Evolutionary conservation across 139 green algal species (phyloP).

Genomic region (Pleodorina starrii): DNA sequence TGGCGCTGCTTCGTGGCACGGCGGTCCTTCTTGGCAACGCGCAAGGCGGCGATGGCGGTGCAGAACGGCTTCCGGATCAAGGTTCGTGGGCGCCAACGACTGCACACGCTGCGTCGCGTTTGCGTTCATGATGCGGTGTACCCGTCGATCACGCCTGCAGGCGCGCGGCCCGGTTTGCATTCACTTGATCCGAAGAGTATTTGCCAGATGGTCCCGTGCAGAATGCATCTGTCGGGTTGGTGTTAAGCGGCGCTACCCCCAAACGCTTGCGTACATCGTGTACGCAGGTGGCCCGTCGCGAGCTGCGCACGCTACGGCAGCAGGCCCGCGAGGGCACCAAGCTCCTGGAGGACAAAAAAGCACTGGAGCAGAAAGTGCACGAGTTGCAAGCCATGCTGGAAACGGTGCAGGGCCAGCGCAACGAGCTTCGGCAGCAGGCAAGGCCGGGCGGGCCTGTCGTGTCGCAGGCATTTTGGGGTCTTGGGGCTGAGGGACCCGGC

Average conservation of each 20-base stretch:
- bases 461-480: too few species aligned
- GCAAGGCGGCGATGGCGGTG: constrained; percentile 35
- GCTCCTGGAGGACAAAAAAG: constrained; percentile 94
- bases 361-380: constrained; percentile 80
- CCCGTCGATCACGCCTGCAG: too few species aligned
- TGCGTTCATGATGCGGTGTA: too few species aligned
- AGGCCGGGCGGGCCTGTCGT: constrained; percentile 41
- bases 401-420: constrained; percentile 86
- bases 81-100: constrained; percentile 35
- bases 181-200: too few species aligned
- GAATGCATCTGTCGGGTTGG: too few species aligned
- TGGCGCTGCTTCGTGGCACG: constrained; percentile 53
- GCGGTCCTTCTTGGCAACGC: background rate
- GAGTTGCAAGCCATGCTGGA: constrained; percentile 85
- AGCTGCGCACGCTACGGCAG: constrained; percentile 67
- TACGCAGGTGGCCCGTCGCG: constrained; percentile 56
- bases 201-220: too few species aligned
- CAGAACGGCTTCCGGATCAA: constrained; percentile 53
- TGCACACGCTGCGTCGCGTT: too few species aligned
- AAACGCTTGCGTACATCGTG: too few species aligned
- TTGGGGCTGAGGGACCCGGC: too few species aligned
- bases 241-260: too few species aligned
- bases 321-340: constrained; percentile 84
- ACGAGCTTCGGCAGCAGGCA: constrained; percentile 84
- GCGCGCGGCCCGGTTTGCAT: too few species aligned